A percentile compares a stretch with the other conserved stretches of the same genome.
Evolutionary conservation across 352 stramenopile species (phyloP).

Genomic region (Phytophthora agathidicida): DNA sequence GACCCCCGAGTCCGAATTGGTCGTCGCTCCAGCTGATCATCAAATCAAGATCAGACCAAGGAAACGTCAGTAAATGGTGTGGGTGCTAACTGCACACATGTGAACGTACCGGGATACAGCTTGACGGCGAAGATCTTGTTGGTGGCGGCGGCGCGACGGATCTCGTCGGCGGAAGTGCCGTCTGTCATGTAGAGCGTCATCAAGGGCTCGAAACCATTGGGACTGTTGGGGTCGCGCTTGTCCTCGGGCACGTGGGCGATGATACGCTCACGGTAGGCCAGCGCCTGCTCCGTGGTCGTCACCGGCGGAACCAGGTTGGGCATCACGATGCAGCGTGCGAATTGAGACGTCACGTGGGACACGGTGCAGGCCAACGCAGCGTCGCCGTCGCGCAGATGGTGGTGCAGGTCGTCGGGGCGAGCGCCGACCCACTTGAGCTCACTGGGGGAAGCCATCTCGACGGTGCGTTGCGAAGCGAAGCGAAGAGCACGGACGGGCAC

Average conservation of each 20-base stretch:
- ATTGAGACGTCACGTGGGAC: constrained; percentile 80
- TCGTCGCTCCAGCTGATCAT: constrained; percentile 93
- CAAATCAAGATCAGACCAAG: too few species aligned
- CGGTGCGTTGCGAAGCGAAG: neutral
- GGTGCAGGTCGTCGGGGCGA: constrained; percentile 96
- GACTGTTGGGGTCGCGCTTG: constrained; percentile 24
- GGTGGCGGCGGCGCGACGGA: constrained; percentile 89
- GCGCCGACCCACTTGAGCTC: constrained; percentile 48
- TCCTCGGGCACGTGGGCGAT: constrained; percentile 80
- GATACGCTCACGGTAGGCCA: constrained; percentile 97
- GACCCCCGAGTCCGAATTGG: constrained; percentile 98
- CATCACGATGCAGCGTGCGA: constrained; percentile 96
- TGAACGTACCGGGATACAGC: constrained; percentile 93
- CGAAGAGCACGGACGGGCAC: neutral
- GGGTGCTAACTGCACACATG: neutral
- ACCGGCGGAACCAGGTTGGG: constrained; percentile 98
- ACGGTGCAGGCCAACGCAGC: constrained; percentile 83
- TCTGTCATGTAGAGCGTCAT: constrained; percentile 99
- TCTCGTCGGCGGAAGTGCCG: constrained; percentile 96
- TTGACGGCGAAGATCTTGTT: constrained; percentile 96
- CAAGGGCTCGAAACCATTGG: constrained; percentile 89
- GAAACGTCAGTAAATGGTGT: constrained; percentile 10
- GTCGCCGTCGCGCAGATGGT: constrained; percentile 96
- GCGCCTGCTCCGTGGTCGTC: constrained; percentile 93
- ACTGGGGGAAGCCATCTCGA: constrained; percentile 22